Conservation (phyloP, 257 asterid genomes). For the Cynanchum wilfordii region DNA sequence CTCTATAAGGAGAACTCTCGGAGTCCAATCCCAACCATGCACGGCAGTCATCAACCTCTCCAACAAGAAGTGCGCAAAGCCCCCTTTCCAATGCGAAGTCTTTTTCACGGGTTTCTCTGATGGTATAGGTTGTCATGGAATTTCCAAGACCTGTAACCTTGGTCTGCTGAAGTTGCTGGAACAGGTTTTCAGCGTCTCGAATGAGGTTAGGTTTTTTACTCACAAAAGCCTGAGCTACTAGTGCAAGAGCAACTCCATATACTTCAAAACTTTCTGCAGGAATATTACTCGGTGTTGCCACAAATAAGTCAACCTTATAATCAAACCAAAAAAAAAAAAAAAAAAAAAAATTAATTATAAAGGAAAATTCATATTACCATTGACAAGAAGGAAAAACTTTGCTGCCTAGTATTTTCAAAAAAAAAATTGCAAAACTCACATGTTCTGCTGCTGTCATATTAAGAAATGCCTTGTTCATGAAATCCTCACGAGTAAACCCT, state of each 20-base stretch:
- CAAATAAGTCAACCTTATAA: constrained; percentile 84
- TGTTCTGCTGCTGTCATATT: constrained; percentile 95
- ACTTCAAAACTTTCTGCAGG: constrained; percentile 98
- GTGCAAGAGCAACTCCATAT: constrained; percentile 94
- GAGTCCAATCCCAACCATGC: constrained; percentile 87
- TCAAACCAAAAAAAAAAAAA: neutral
- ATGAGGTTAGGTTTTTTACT: constrained; percentile 89
- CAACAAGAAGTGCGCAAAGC: constrained; percentile 92
- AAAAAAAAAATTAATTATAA: constrained; percentile 2
- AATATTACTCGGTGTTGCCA: constrained; percentile 87
- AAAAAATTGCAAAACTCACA: constrained; percentile 33
- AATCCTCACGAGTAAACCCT: constrained; percentile 92
- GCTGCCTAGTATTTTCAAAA: neutral
- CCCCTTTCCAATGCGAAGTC: constrained; percentile 97
- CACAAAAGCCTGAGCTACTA: constrained; percentile 87
- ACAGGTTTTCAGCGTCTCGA: constrained; percentile 90
- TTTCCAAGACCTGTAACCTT: constrained; percentile 49
- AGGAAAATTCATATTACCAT: neutral
- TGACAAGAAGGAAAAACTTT: neutral
- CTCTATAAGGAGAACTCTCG: constrained; percentile 75
- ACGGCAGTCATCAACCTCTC: constrained; percentile 88
- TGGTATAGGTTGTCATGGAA: constrained; percentile 38
- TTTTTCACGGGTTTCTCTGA: constrained; percentile 62
- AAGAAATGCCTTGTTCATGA: constrained; percentile 87
- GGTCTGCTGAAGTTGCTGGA: constrained; percentile 96